These are phyloP conservation scores for Aspergillus sp. DNA, from an alignment of 2,329 filamentous ascomycete species.

Conservation along the genomic window DNA sequence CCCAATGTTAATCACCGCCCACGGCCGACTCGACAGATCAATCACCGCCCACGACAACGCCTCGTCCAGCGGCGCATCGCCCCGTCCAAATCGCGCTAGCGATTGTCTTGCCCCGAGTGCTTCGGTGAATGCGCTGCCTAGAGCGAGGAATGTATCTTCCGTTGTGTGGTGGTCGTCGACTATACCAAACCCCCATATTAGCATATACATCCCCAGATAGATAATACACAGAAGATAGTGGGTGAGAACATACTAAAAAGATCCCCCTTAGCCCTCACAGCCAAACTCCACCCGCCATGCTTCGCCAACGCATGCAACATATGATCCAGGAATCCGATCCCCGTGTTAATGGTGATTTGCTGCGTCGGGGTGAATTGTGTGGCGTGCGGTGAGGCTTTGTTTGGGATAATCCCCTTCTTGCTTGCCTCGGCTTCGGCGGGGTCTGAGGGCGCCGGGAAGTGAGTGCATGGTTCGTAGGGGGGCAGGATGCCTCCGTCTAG, in stretches of 20 bases:
- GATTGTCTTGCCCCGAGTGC: slow-evolving; percentile 78
- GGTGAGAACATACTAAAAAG: slow-evolving; percentile 69
- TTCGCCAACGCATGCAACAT: slow-evolving; percentile 98
- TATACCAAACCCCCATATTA: slow-evolving; percentile 36
- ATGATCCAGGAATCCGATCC: slow-evolving; percentile 97
- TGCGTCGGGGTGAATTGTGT: slow-evolving; percentile 82
- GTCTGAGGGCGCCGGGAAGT: slow-evolving; percentile 67
- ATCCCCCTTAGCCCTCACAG: slow-evolving; percentile 81
- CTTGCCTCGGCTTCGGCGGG: slow-evolving; percentile 51
- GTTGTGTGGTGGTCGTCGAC: slow-evolving; percentile 99
- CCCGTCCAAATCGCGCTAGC: slow-evolving; percentile 85
- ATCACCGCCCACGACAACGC: slow-evolving; percentile 90
- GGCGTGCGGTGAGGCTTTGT: slow-evolving; percentile 66
- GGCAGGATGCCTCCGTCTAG: slow-evolving; percentile 77
- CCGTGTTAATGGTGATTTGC: slow-evolving; percentile 83
- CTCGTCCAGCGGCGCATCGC: slow-evolving; percentile 93
- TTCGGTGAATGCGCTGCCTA: slow-evolving; percentile 79
- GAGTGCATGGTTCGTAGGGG: slow-evolving; percentile 40
- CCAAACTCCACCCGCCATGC: slow-evolving; percentile 91
- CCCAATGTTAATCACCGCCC: slow-evolving; percentile 77
- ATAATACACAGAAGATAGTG: background rate
- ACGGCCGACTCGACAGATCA: slow-evolving; percentile 91
- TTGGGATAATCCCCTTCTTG: slow-evolving; percentile 45
- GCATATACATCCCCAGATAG: background rate
- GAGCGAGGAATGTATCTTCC: slow-evolving; percentile 90